Evolutionary conservation across 1,284 basidiomycete genomes (phyloP).

Genomic region (Trichosporon coremiiforme): DNA sequence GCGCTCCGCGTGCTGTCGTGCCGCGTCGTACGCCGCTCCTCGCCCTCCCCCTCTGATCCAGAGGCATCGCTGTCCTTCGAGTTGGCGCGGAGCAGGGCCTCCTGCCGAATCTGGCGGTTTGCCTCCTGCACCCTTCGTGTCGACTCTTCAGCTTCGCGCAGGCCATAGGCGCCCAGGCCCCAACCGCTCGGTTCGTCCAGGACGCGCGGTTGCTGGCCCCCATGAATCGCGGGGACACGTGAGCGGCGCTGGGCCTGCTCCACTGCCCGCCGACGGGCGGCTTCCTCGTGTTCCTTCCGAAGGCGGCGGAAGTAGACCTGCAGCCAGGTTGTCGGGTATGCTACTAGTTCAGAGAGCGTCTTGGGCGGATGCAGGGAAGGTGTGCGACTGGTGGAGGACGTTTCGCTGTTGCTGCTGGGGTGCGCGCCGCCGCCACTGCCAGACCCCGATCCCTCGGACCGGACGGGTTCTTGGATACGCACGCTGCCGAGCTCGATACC

Average conservation of each 20-base stretch:
- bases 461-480: slow-evolving; percentile 24
- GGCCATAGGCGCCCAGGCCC: slow-evolving; percentile 71
- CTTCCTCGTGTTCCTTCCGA: slow-evolving; percentile 54
- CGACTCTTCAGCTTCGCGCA: slow-evolving; percentile 59
- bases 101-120: slow-evolving; percentile 43
- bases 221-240: slow-evolving; percentile 40
- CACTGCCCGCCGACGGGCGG: slow-evolving; percentile 48
- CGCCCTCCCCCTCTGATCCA: not conserved
- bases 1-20: not conserved
- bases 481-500: slow-evolving; percentile 30
- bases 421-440: slow-evolving; percentile 25
- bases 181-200: slow-evolving; percentile 57
- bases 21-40: not conserved
- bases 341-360: slow-evolving; percentile 42
- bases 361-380: slow-evolving; percentile 49
- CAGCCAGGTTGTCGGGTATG: slow-evolving; percentile 51
- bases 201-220: not conserved
- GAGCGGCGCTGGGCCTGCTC: slow-evolving; percentile 47
- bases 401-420: slow-evolving; percentile 45
- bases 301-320: slow-evolving; percentile 52
- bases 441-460: not conserved
- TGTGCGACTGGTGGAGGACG: slow-evolving; percentile 51
- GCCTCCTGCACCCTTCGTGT: slow-evolving; percentile 47
- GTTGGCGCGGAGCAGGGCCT: slow-evolving; percentile 32
- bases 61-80: slow-evolving; percentile 61